phyloP scores from a whole-genome alignment of 441 rosid species.

The Bocquillonia castaneifolia region DNA sequence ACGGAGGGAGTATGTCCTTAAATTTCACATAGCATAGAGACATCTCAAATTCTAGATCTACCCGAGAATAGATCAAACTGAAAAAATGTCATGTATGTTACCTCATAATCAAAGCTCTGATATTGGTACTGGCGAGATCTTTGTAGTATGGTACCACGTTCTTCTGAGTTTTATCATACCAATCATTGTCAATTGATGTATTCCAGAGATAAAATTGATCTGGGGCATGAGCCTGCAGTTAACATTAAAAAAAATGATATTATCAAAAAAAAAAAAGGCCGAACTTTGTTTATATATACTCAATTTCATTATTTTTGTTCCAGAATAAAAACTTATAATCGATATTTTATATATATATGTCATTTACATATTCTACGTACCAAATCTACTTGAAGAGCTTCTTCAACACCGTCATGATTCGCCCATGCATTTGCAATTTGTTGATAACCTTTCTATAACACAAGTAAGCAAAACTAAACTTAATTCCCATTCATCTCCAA shows the following conservation, averaged over 20 bases:
- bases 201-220: neutral
- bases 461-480: neutral
- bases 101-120: neutral
- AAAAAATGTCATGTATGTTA: too few relatives aligned
- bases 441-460: neutral
- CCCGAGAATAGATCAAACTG: too few relatives aligned
- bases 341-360: too few relatives aligned
- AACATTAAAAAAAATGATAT: neutral
- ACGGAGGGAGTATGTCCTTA: too few relatives aligned
- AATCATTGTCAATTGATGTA: neutral
- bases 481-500: too few relatives aligned
- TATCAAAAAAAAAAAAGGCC: too few relatives aligned
- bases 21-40: too few relatives aligned
- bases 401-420: neutral
- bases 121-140: neutral
- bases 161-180: neutral
- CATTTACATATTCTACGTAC: neutral
- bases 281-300: too few relatives aligned
- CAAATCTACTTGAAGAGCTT: neutral
- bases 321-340: too few relatives aligned
- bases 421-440: neutral
- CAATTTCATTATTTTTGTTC: too few relatives aligned
- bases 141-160: neutral
- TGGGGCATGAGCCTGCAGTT: neutral
- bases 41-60: too few relatives aligned